These are phyloP conservation scores for Craterostigma plantagineum DNA, from an alignment of 257 asterid genomes.

Conservation along the genomic window DNA sequence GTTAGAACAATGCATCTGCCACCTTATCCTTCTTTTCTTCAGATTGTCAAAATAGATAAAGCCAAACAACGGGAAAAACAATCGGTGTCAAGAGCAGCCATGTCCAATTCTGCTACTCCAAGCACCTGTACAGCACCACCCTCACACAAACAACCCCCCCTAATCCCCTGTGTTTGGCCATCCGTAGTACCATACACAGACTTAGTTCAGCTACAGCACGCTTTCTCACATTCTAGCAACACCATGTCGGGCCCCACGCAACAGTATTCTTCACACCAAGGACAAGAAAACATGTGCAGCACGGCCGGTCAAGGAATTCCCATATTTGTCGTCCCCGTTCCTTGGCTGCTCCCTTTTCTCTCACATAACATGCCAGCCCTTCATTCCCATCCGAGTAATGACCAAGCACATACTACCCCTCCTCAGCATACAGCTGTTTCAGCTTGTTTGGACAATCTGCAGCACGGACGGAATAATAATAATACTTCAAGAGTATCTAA, in stretches of 20 bases:
- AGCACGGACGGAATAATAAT: too few relatives aligned
- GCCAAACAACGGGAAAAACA: constrained; percentile 11
- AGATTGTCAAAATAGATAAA: constrained; percentile 27
- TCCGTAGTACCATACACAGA: constrained; percentile 18
- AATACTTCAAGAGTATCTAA: too few relatives aligned
- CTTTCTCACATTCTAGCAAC: too few relatives aligned
- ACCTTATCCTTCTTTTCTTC: constrained; percentile 5
- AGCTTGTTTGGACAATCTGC: too few relatives aligned
- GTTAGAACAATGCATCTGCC: not conserved
- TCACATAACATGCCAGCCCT: constrained; percentile 4
- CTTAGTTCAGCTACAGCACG: constrained; percentile 12
- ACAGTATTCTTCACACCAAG: too few relatives aligned
- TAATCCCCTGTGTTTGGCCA: constrained; percentile 34
- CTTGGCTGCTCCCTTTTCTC: constrained; percentile 33
- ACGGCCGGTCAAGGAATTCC: constrained; percentile 18
- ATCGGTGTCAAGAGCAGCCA: constrained; percentile 7
- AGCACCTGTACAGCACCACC: constrained; percentile 1
- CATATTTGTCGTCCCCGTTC: constrained; percentile 25
- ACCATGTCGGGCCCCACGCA: too few relatives aligned
- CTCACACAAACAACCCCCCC: constrained; percentile 19
- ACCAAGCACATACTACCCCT: too few relatives aligned
- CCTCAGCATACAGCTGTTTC: too few relatives aligned
- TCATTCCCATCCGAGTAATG: too few relatives aligned
- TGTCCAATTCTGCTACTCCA: constrained; percentile 11
- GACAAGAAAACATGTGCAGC: constrained; percentile 15